These are phyloP conservation scores for Haplosporangium sp. DNA, from an alignment of 371 early-diverging fungal genomes.

Conservation along the genomic window DNA sequence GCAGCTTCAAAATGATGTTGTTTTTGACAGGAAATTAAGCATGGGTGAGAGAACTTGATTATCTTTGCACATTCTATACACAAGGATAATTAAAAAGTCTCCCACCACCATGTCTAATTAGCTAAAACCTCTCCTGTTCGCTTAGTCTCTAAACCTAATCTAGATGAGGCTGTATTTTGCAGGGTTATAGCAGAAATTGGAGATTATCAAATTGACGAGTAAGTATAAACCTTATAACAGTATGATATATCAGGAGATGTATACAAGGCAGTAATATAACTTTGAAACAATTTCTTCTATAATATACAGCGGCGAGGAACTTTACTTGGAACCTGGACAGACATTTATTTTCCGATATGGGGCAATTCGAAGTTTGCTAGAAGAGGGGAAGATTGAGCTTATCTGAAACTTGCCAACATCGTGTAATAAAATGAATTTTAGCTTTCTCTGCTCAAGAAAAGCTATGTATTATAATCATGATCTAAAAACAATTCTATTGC, in stretches of 20 bases:
- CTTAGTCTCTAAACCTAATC: constrained; percentile 73
- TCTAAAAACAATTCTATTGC: too few species aligned
- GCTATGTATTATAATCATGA: too few species aligned
- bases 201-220: constrained; percentile 64
- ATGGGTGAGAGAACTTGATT: constrained; percentile 28
- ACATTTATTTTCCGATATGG: constrained; percentile 69
- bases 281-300: background rate
- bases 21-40: constrained; percentile 43
- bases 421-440: background rate
- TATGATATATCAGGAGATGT: too few species aligned
- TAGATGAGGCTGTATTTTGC: constrained; percentile 82
- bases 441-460: too few species aligned
- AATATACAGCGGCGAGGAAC: constrained; percentile 56
- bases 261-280: background rate
- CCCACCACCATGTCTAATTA: too few species aligned
- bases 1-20: constrained; percentile 67
- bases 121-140: too few species aligned
- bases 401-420: constrained; percentile 36
- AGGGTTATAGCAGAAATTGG: constrained; percentile 70
- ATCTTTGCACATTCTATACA: too few species aligned
- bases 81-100: too few species aligned
- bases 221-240: background rate
- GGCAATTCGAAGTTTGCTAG: constrained; percentile 61
- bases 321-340: constrained; percentile 55
- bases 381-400: constrained; percentile 58